Evolutionary conservation across 805 yeast species (phyloP), one percentile per base, ranked within the genome.

Genomic region (Torulaspora gathmanii): DNA sequence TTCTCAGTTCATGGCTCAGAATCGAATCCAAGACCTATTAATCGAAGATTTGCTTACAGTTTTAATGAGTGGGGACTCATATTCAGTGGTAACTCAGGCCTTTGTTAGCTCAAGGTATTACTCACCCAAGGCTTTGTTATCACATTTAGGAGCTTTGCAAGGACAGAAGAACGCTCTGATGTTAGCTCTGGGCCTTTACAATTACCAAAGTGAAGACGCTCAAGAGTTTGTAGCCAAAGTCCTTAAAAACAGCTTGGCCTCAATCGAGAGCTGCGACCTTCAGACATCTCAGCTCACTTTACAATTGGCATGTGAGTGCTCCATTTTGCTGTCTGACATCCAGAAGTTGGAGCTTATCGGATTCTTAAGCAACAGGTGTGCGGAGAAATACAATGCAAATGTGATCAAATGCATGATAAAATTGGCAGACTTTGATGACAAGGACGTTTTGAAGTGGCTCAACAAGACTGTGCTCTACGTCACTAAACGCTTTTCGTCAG

Each of bases 401-500:
- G 60, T 60, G 16, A 58, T 65, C 5, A 48, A 50, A 13, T 54
- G 68, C 20, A 53, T 69, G 8, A 34, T 37, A 2, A n/a, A 25
- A 3, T 34, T 38, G 12, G 45, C 40, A n/a, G 17, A 43, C 6
- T 53, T 49, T 36, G 61, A 63, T 1, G 42, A 54, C 9, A 46
- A 49, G 0, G 34, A 8, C 9, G 53, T 63, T 5, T 40, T 58
- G 13, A 54, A 61, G 1, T 84, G 91, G 91, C 50, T 79, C 31
- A 73, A 77, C 49, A 78, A 80, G 50, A 70, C 80, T 5, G 67
- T 76, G 48, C 59, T 86, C 5, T 82, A 76, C 55, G 70, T 82
- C 40, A 85, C 90, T 7, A 82, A 78, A 52, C 70, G 74, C 47
- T 70, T 83, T 49, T 80, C 90, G 1, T 86, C 82, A 12, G 56